A percentile compares a stretch with the other conserved stretches of the same genome.
phyloP scores from a whole-genome alignment of 2,329 filamentous ascomycete species.

The Ascochyta lentis region DNA sequence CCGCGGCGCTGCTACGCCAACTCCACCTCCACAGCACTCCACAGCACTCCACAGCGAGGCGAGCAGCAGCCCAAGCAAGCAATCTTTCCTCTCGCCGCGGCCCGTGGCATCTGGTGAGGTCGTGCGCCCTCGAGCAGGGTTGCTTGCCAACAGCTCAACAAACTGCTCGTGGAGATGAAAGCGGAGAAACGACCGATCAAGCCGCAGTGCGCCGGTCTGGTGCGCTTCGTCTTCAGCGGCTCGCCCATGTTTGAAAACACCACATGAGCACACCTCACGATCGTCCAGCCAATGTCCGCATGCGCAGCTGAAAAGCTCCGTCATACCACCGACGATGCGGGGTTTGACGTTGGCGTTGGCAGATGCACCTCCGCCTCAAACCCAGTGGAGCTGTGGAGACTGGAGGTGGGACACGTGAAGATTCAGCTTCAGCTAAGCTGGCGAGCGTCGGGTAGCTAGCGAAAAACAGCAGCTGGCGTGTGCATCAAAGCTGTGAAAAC shows the following conservation, averaged over 20 bases:
- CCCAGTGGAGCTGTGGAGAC: constrained; percentile 14
- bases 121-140: constrained; percentile 24
- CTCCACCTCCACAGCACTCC: constrained; percentile 17
- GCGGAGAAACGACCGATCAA: constrained; percentile 26
- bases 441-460: constrained; percentile 17
- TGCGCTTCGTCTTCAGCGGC: constrained; percentile 8
- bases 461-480: constrained; percentile 1
- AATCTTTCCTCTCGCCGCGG: constrained; percentile 16
- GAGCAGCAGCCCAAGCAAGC: constrained; percentile 19
- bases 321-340: constrained; percentile 27
- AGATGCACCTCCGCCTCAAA: constrained; percentile 8
- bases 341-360: constrained; percentile 17
- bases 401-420: constrained; percentile 17
- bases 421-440: constrained; percentile 9
- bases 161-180: constrained; percentile 29
- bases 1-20: background rate
- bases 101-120: constrained; percentile 13
- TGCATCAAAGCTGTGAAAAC: constrained; percentile 16
- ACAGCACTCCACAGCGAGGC: constrained; percentile 12
- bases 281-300: constrained; percentile 8
- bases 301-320: constrained; percentile 16
- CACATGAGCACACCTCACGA: constrained; percentile 9
- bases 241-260: constrained; percentile 1
- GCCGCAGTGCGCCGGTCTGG: constrained; percentile 1
- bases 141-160: constrained; percentile 38